Base-by-base conservation (phyloP, 163 green algal species). In the Volvox carteri region DNA sequence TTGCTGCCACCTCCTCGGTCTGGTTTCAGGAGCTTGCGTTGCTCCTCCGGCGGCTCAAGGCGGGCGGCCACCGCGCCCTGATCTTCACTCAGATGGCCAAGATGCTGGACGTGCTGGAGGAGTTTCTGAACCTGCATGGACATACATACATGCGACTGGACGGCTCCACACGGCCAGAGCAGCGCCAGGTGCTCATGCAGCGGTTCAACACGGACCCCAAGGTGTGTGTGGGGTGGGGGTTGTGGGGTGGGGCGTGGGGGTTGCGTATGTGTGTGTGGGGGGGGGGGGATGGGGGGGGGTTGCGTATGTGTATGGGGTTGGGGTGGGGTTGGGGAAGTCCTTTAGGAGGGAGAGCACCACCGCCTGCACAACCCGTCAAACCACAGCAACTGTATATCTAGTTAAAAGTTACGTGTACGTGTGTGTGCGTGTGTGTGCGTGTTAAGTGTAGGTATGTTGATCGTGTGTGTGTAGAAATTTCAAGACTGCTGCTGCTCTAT, bases 81-180 rank as follows among this genome's bases (percentile, higher is more conserved):
- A 99, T 99, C 91, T 99, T 99, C 94, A 99, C 98, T 0, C 96
- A 98, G 93, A 99, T 99, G 97, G 95, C 96, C n/a, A 94, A 94
- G 76, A 99, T 99, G 97, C 95, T 99, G 62, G 97, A 99, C 90
- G 86, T 99, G 46, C 93, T 99, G 78, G 98, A 99, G 94, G 92
- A 70, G 5, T 99, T 99, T 92, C 92, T 99, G 19, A 99, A 98
- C 92, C 94, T 99, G 85, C 96, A 99, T 90, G 95, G 92, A 68
- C 94, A 99, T 92, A 97, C 94, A 0, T 99, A 99, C 93, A 95
- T 99, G 83, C 95, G 98, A 14, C 95, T 99, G 84, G 98, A 99
- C 88, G 98, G 98, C 30, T 93, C 93, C 76, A 99, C 97, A 35
- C 98, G 98, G 92, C 97, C 97, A 2, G 97, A 99, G 93, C 92